Evolutionary conservation across 345 rosid genomes (phyloP).

Genomic region (Carallia pectinifolia): DNA sequence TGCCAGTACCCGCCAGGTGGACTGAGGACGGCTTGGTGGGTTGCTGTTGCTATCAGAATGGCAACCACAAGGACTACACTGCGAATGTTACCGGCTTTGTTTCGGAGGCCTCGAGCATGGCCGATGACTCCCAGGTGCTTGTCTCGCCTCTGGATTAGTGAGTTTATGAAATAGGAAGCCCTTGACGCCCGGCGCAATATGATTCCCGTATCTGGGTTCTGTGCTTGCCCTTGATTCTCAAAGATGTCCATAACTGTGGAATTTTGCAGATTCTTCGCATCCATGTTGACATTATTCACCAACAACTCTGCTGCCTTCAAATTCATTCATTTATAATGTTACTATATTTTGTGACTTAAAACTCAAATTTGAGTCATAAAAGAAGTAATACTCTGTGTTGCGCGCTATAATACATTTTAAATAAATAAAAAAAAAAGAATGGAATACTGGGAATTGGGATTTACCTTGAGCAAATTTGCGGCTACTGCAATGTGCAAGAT

Average conservation of each 20-base stretch:
- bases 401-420: background rate
- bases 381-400: too few relatives aligned
- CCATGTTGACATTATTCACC: background rate
- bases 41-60: too few relatives aligned
- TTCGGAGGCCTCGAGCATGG: background rate
- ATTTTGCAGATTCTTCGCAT: background rate
- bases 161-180: background rate
- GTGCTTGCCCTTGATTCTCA: background rate
- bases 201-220: background rate
- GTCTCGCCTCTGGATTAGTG: constrained; percentile 1
- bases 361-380: too few relatives aligned
- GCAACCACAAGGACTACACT: too few relatives aligned
- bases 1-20: too few relatives aligned
- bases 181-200: background rate
- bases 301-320: constrained; percentile 2
- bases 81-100: background rate
- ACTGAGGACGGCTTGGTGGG: too few relatives aligned
- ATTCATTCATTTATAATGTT: background rate
- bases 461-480: background rate
- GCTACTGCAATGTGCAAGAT: constrained; percentile 8
- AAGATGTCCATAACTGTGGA: background rate
- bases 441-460: background rate
- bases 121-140: background rate
- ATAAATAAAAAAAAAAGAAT: background rate
- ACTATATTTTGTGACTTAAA: background rate